A percentile compares a stretch with the other conserved stretches of the same genome.
Conservation (phyloP, 257 asterid genomes). For the Solanum sejunctum region DNA sequence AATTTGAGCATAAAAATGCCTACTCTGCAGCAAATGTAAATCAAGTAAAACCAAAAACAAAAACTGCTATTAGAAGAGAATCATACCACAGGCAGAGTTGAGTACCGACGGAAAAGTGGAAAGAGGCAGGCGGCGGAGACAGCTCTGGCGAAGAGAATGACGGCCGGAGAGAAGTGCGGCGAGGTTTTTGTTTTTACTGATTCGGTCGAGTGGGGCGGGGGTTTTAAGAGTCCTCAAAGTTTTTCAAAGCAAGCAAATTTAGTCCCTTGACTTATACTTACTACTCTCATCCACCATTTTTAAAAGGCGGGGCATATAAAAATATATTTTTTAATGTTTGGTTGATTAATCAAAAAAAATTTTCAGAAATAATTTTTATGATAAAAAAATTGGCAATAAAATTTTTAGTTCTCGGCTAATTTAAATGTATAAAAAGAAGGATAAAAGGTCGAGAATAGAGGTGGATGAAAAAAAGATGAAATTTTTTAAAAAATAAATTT, state of each 20-base stretch:
- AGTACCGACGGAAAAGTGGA: background rate
- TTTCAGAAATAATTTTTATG: too few relatives aligned
- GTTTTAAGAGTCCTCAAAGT: background rate
- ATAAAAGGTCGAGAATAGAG: too few relatives aligned
- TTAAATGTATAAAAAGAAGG: too few relatives aligned
- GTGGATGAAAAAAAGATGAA: too few relatives aligned
- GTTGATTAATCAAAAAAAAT: too few relatives aligned
- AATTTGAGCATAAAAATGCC: background rate
- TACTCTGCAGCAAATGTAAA: background rate
- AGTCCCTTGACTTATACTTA: background rate
- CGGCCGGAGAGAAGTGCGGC: background rate
- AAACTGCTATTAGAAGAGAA: background rate
- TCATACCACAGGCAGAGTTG: background rate
- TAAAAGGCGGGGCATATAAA: too few relatives aligned
- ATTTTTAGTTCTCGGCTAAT: too few relatives aligned
- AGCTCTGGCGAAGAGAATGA: background rate
- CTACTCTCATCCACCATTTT: background rate
- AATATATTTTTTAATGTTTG: too few relatives aligned
- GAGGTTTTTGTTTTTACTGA: background rate
- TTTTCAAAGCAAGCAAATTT: background rate
- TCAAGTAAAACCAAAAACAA: background rate
- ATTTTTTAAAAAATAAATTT: too few relatives aligned
- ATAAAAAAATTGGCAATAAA: too few relatives aligned
- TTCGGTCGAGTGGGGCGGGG: background rate
- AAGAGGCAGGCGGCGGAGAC: background rate